phyloP scores from a whole-genome alignment of 2,329 filamentous ascomycete genomes.

The Cordyceps cateniannulata region DNA sequence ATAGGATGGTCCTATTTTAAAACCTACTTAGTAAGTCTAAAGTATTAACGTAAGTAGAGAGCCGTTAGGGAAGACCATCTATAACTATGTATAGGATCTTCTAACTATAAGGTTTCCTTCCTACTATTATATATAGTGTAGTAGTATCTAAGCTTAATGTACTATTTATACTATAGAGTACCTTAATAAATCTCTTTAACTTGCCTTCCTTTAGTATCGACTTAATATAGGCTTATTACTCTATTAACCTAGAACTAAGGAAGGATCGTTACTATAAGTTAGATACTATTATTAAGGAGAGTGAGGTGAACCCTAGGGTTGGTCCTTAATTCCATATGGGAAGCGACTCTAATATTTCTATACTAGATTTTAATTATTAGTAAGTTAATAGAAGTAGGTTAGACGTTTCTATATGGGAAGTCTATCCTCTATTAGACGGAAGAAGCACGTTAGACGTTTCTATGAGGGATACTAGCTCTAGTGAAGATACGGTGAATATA shows the following conservation, averaged over 20 bases:
- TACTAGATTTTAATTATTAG: neutral
- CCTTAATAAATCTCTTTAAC: neutral
- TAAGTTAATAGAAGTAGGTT: neutral
- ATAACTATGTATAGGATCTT: neutral
- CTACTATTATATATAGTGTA: constrained; percentile 19
- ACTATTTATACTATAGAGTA: neutral
- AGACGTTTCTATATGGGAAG: neutral
- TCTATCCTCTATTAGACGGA: neutral
- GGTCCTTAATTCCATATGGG: neutral
- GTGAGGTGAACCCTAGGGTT: neutral
- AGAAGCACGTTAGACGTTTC: neutral
- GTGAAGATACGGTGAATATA: no score
- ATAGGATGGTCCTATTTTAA: neutral
- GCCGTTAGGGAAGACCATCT: neutral
- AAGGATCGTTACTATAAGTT: neutral
- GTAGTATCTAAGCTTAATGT: neutral
- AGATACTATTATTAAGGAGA: neutral
- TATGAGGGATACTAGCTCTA: neutral
- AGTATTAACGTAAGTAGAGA: neutral
- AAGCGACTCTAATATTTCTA: neutral
- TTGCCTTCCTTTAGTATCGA: neutral
- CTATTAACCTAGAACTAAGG: neutral
- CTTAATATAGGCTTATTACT: neutral
- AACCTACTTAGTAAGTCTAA: neutral
- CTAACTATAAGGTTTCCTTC: neutral